These are phyloP conservation scores for Fraxinus anomala DNA, from an alignment of 257 asterid species.

Conservation along the genomic window DNA sequence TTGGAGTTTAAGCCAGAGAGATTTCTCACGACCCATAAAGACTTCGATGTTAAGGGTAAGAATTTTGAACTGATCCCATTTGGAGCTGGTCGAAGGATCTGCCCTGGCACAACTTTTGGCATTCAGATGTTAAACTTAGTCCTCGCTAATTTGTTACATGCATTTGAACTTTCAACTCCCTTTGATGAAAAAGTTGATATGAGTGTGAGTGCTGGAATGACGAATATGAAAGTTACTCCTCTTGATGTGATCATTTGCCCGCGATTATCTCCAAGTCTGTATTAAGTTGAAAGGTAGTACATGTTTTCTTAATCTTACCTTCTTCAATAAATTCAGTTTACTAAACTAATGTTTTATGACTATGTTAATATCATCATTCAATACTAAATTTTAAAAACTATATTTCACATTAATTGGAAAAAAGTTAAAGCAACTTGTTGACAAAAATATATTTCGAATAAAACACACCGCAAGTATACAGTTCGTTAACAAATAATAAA, in stretches of 20 bases:
- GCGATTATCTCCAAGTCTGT: not conserved
- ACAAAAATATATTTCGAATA: no score
- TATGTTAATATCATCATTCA: no score
- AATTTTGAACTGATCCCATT: not conserved
- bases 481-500: no score
- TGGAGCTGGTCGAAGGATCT: not conserved
- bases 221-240: constrained; percentile 10
- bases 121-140: constrained; percentile 4
- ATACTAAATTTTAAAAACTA: no score
- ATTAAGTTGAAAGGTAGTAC: not conserved
- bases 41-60: not conserved
- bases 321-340: no score
- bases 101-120: constrained; percentile 8
- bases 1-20: constrained; percentile 11
- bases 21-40: constrained; percentile 1
- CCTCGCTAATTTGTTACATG: not conserved
- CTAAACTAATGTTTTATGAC: no score
- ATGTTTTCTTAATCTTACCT: no score
- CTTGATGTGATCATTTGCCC: not conserved
- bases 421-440: no score
- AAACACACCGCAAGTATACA: no score
- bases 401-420: no score
- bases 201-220: not conserved
- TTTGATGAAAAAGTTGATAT: not conserved
- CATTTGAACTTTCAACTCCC: constrained; percentile 3